phyloP scores from a whole-genome alignment of 148 eudicot species.

The Spergularia marina region DNA sequence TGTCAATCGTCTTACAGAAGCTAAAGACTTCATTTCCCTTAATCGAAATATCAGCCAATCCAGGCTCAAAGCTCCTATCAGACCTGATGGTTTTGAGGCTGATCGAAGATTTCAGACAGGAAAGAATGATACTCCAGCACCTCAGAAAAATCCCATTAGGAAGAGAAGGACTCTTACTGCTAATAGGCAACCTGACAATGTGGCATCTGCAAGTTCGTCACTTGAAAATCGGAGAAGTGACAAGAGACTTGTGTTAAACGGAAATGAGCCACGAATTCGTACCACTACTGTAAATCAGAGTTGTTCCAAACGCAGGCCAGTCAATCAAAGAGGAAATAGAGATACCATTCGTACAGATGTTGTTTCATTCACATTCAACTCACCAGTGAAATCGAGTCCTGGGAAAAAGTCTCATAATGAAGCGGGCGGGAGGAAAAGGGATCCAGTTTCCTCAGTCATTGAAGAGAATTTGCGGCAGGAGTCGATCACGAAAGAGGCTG shows the following conservation, averaged over 20 bases:
- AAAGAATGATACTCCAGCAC: slow-evolving; percentile 31
- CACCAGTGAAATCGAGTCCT: slow-evolving; percentile 45
- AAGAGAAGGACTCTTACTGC: slow-evolving; percentile 50
- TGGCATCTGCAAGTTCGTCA: slow-evolving; percentile 29
- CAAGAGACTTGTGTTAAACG: slow-evolving; percentile 22
- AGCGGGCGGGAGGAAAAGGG: slow-evolving; percentile 27
- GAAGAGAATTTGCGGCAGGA: slow-evolving; percentile 17
- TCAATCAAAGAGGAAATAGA: slow-evolving; percentile 32
- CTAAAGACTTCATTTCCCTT: slow-evolving; percentile 45
- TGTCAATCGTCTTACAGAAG: slow-evolving; percentile 29
- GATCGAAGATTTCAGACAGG: slow-evolving; percentile 39
- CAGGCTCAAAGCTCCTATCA: slow-evolving; percentile 34
- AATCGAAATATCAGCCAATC: slow-evolving; percentile 39
- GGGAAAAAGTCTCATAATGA: slow-evolving; percentile 17
- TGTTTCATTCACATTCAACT: slow-evolving; percentile 48
- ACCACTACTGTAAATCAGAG: slow-evolving; percentile 21
- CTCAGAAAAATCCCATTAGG: slow-evolving; percentile 37
- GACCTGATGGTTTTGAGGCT: slow-evolving; percentile 34
- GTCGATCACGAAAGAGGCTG: slow-evolving; percentile 22
- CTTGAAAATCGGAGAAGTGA: slow-evolving; percentile 33
- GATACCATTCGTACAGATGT: slow-evolving; percentile 28
- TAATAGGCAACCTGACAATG: slow-evolving; percentile 39
- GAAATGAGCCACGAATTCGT: slow-evolving; percentile 25
- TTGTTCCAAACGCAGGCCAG: slow-evolving; percentile 27
- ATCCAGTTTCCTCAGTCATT: slow-evolving; percentile 20